Base-by-base conservation (phyloP, 2,329 filamentous ascomycete genomes). In the Sordariomycetes sp. region DNA sequence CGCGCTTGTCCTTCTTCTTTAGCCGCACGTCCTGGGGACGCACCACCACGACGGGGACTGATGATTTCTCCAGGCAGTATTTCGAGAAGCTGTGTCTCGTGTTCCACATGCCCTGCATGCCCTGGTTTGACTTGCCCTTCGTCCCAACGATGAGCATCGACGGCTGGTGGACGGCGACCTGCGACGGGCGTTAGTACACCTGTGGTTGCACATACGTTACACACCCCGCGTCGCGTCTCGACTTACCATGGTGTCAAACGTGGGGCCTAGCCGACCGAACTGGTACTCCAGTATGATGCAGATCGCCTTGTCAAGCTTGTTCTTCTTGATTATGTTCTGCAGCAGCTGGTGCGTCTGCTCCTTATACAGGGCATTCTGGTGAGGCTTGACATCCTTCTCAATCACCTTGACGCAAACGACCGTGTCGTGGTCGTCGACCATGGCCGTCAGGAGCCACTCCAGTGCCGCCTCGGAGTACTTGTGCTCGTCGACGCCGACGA, bases 101-200 rank as follows among this genome's bases (percentile, higher is more conserved):
- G 54, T 89, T 90, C 50, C 96, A 81, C 34, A 96, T 77, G 54
- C 90, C 89, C 68, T 96, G 91, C 59, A 96, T 86, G 28, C 91
- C 90, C 37, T 90, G 90, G 1, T 96, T 78, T 43, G 88, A 93
- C 58, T 90, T 83, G 53, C 92, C 92, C 65, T 88, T 83, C 1
- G 92, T 96, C 51, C 92, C 92, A 18, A 97, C 92, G 32, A 97
- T 87, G 24, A 97, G 80, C 74, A 96, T 92, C 2, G 89, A 90
- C 3, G 92, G 92, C 67, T 96, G 89, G 70, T 97, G 93, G 61
- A 96, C 87, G 65, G 89, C 86, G 64, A 97, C 96, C 90, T 95
- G 65, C 10, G 51, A 25, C n/a, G 25, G 14, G 22, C 32, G 40
- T 46, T 22, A 28, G 28, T n/a, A n/a, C 20, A 10, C 20, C 8